Conservation (phyloP, 768 basidiomycete species). For the Suillus lakei region DNA sequence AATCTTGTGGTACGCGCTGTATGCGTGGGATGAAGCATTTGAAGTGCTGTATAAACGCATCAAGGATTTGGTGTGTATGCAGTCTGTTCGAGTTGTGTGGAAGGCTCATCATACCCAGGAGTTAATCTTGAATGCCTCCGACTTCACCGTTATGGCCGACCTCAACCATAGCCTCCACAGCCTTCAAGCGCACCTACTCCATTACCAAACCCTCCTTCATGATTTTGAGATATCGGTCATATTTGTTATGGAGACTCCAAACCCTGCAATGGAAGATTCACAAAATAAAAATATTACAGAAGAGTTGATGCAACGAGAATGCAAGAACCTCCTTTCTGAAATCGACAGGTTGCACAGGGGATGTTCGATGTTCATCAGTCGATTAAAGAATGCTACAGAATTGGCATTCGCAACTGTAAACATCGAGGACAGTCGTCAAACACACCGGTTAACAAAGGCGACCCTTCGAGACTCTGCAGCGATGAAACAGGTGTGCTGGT, state of each 20-base stretch:
- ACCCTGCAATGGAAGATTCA: slow-evolving; percentile 42
- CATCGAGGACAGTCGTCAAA: slow-evolving; percentile 58
- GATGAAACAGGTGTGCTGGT: slow-evolving; percentile 35
- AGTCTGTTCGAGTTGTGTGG: slow-evolving; percentile 17
- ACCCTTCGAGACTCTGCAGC: slow-evolving; percentile 46
- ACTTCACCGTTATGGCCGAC: slow-evolving; percentile 47
- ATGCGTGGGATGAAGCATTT: slow-evolving; percentile 58
- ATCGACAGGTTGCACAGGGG: slow-evolving; percentile 44
- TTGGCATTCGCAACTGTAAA: slow-evolving; percentile 63
- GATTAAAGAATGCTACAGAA: slow-evolving; percentile 37
- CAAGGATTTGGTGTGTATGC: slow-evolving; percentile 45
- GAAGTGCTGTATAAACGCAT: slow-evolving; percentile 51
- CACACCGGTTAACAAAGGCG: slow-evolving; percentile 48
- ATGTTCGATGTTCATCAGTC: slow-evolving; percentile 30
- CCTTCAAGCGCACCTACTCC: slow-evolving; percentile 54
- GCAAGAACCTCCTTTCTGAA: slow-evolving; percentile 40
- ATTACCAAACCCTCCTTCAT: slow-evolving; percentile 51
- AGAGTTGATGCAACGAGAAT: slow-evolving; percentile 21
- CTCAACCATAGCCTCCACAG: slow-evolving; percentile 58
- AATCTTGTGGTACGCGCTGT: slow-evolving; percentile 55
- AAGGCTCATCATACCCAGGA: not conserved
- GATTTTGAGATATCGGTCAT: slow-evolving; percentile 51
- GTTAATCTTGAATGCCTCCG: slow-evolving; percentile 35
- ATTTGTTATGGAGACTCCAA: slow-evolving; percentile 49
- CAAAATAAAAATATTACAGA: not conserved